Percentiles rank a stretch among this genome's conserved stretches.
These are phyloP conservation scores for Petasospora fabianii DNA, from an alignment of 1,139 yeast genomes.

Conservation along the genomic window DNA sequence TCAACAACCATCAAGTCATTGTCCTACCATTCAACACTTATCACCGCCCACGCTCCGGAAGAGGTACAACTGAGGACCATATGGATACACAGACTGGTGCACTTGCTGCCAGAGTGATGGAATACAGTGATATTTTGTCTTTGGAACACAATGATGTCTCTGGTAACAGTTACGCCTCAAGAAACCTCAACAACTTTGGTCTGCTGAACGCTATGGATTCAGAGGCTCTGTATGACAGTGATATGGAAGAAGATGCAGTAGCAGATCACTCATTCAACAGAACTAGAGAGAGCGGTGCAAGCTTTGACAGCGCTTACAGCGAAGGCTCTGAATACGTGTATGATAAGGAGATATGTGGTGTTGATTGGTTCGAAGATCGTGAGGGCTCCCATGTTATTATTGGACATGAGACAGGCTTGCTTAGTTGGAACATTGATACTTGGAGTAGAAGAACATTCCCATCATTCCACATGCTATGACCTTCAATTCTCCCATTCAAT, in stretches of 20 bases:
- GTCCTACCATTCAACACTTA: conserved; percentile 41
- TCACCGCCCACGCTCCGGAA: conserved; percentile 9
- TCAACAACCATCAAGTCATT: conserved; percentile 72
- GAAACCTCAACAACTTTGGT: conserved; percentile 22
- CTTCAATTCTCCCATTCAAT: background rate
- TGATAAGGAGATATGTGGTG: conserved; percentile 44
- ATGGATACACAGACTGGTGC: conserved; percentile 1
- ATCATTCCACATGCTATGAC: conserved; percentile 25
- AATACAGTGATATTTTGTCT: conserved; percentile 23
- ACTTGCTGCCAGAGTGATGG: conserved; percentile 23
- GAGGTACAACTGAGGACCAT: conserved; percentile 11
- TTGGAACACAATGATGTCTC: conserved; percentile 23
- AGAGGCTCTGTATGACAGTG: conserved; percentile 11
- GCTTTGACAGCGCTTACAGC: conserved; percentile 9
- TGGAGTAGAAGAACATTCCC: conserved; percentile 52
- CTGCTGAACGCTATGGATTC: conserved; percentile 16
- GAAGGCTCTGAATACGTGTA: conserved; percentile 22
- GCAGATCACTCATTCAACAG: background rate
- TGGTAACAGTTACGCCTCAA: conserved; percentile 14
- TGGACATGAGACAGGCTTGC: conserved; percentile 45
- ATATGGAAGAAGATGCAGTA: conserved; percentile 6
- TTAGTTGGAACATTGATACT: conserved; percentile 47
- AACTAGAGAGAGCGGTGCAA: conserved; percentile 11
- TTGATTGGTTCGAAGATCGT: conserved; percentile 40
- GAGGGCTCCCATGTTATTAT: conserved; percentile 41